These are phyloP conservation scores for Blastocystis sp. DNA, from an alignment of 352 stramenopile species.

Conservation along the genomic window DNA sequence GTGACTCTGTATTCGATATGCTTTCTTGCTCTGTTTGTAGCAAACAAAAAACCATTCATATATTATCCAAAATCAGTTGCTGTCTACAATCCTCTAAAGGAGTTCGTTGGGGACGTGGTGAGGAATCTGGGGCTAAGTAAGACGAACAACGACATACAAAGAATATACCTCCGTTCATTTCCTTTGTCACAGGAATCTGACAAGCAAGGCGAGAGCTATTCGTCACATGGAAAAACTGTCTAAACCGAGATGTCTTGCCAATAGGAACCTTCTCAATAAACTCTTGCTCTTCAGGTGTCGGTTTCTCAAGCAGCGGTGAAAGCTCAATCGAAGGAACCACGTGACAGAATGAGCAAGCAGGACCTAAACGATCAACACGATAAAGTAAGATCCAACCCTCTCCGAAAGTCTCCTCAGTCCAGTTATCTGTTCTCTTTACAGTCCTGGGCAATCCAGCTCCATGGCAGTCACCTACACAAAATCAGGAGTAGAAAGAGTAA, in stretches of 20 bases:
- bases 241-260: constrained; percentile 19
- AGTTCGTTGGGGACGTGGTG: constrained; percentile 53
- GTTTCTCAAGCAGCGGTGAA: neutral
- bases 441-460: constrained; percentile 26
- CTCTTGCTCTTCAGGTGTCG: neutral
- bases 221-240: neutral
- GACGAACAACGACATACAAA: neutral
- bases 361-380: neutral
- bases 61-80: neutral
- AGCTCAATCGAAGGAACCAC: constrained; percentile 35
- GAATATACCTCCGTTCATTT: constrained; percentile 47
- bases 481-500: neutral
- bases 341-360: constrained; percentile 54
- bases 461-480: constrained; percentile 52
- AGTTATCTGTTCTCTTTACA: constrained; percentile 44
- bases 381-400: neutral
- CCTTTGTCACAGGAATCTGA: constrained; percentile 39
- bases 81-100: constrained; percentile 39
- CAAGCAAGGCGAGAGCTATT: constrained; percentile 54
- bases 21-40: constrained; percentile 36
- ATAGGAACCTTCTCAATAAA: constrained; percentile 55
- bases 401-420: constrained; percentile 47
- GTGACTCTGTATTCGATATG: neutral
- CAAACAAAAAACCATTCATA: constrained; percentile 43
- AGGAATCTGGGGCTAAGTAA: constrained; percentile 26